These are phyloP conservation scores for Eucommia ulmoides DNA, from an alignment of 257 asterid genomes.

Conservation along the genomic window DNA sequence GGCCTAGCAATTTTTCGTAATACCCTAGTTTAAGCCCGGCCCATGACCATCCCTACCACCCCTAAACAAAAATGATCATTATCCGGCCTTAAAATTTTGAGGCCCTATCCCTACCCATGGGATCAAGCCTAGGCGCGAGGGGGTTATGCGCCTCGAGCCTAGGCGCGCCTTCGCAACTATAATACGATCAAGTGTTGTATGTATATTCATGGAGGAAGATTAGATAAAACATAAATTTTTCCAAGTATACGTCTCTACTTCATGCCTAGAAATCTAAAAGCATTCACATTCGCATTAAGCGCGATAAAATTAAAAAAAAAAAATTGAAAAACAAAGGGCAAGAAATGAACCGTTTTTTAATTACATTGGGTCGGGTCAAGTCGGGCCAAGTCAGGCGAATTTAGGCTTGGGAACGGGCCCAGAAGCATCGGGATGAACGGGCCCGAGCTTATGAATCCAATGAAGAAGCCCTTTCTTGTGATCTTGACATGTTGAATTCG, in stretches of 20 bases:
- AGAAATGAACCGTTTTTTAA: constrained; percentile 13
- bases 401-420: constrained; percentile 44
- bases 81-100: too few relatives aligned
- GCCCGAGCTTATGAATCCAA: constrained; percentile 60
- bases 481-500: constrained; percentile 28
- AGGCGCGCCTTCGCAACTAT: too few relatives aligned
- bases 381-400: constrained; percentile 27
- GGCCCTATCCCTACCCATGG: too few relatives aligned
- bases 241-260: constrained; percentile 1
- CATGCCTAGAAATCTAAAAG: constrained; percentile 7
- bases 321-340: constrained; percentile 6
- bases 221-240: too few relatives aligned
- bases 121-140: too few relatives aligned
- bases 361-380: constrained; percentile 28
- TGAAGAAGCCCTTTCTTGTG: constrained; percentile 55
- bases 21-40: too few relatives aligned
- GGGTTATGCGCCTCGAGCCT: too few relatives aligned
- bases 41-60: too few relatives aligned
- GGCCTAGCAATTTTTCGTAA: too few relatives aligned
- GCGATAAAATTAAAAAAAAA: constrained; percentile 2
- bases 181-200: too few relatives aligned
- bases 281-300: constrained; percentile 15
- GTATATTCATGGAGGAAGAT: too few relatives aligned
- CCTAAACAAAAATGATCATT: too few relatives aligned
- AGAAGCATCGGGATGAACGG: constrained; percentile 22